Base-by-base conservation (phyloP, 768 basidiomycete genomes). In the Hericium coralloides region DNA sequence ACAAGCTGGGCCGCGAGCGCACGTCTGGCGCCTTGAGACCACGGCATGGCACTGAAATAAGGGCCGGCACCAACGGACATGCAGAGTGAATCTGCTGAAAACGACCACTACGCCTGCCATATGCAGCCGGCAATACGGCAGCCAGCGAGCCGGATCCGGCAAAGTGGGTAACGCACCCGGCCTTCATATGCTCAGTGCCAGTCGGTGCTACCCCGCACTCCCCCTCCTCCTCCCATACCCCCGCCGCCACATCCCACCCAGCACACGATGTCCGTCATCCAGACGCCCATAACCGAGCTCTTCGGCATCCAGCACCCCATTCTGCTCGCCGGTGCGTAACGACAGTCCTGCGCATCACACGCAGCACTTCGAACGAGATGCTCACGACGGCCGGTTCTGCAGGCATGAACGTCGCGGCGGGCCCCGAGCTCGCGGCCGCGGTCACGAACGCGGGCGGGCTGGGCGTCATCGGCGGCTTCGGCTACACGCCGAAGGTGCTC, bases 401-500 rank as follows among this genome's bases (percentile, higher is more conserved):
- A 79, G 79, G 84, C 31, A 83, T 82, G 82, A 84, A 84, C 60
- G 81, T 83, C 15, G 81, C 83, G 18, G 81, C 82, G 7, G 84
- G 84, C 22, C 81, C 93, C 17, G 92, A 94, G 69, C 82, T 95
- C 23, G 93, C 92, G 17, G 94, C 93, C 41, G 93, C 91, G 39
- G 93, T 95, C 57, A 92, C 91, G 47, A 97, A 95, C 65, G 94
- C 92, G 25, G 93, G 94, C 50, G 94, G 94, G 53, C 64, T 97
- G 45, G 94, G 94, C 60, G 92, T 95, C 53, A 92, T 98, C 59
- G 94, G 94, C 38, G 94, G 94, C 55, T 76, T 88, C 36, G 90
- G 90, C 0, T 93, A 87, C 67, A 91, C 92, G 2, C 89, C 89
- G 20, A 89, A 87, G 69, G 76, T 89, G 52, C 78, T 93, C 22